Percentiles rank a stretch among this genome's conserved stretches.
These are phyloP conservation scores for Sicyos baderoa DNA, from an alignment of 306 rosid genomes.

Conservation along the genomic window DNA sequence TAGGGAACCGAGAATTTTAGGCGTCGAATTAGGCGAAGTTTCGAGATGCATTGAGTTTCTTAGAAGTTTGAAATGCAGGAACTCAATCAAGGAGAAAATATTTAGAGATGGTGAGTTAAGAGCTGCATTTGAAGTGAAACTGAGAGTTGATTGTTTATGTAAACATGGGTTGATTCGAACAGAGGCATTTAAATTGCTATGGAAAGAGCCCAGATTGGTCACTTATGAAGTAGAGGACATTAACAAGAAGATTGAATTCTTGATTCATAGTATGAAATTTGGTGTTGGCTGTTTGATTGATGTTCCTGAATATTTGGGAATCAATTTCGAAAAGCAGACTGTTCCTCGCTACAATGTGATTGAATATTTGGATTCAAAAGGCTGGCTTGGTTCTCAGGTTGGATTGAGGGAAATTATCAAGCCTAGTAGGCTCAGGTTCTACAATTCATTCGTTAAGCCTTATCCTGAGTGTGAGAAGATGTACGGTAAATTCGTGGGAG, in stretches of 20 bases:
- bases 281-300: conserved; percentile 50
- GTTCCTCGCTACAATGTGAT: conserved; percentile 64
- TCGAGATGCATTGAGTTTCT: conserved; percentile 48
- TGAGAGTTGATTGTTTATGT: conserved; percentile 68
- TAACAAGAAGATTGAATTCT: conserved; percentile 63
- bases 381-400: conserved; percentile 55
- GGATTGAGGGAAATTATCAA: conserved; percentile 58
- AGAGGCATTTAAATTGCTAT: conserved; percentile 58
- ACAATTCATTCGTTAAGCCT: conserved; percentile 77
- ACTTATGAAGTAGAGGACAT: conserved; percentile 44
- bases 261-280: conserved; percentile 49
- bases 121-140: conserved; percentile 68
- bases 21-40: conserved; percentile 61
- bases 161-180: conserved; percentile 51
- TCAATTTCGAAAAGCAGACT: conserved; percentile 77
- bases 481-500: conserved; percentile 44
- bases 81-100: conserved; percentile 40
- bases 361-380: conserved; percentile 58
- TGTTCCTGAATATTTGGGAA: conserved; percentile 69
- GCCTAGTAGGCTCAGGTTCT: conserved; percentile 73
- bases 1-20: conserved; percentile 48
- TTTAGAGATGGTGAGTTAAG: conserved; percentile 39
- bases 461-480: conserved; percentile 73
- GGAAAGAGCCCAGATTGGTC: conserved; percentile 79
- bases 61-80: conserved; percentile 59